phyloP scores from a whole-genome alignment of 805 yeast species.

The Pichia manshurica region DNA sequence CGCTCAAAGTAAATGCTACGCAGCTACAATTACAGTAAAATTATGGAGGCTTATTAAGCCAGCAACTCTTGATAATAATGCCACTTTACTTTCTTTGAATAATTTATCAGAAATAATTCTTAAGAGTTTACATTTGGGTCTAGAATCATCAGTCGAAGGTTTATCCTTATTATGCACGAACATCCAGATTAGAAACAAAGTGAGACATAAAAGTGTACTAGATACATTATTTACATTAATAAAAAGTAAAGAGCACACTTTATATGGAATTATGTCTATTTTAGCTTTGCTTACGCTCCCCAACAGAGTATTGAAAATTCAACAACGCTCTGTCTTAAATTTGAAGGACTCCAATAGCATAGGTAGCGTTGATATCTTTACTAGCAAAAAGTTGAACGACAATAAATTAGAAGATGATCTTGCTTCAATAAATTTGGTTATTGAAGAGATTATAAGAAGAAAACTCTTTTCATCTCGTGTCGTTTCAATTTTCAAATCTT shows the following conservation, averaged over 20 bases:
- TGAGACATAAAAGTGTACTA: conserved; percentile 34
- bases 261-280: conserved; percentile 38
- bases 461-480: conserved; percentile 17
- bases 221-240: conserved; percentile 18
- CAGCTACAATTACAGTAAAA: conserved; percentile 46
- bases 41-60: conserved; percentile 48
- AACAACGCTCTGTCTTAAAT: conserved; percentile 32
- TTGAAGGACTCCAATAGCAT: conserved; percentile 34
- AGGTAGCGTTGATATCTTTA: conserved; percentile 22
- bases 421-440: conserved; percentile 23
- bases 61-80: conserved; percentile 23
- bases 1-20: conserved; percentile 8
- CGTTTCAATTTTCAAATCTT: conserved; percentile 4
- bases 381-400: conserved; percentile 19
- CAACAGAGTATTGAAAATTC: conserved; percentile 27
- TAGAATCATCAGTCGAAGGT: conserved; percentile 28
- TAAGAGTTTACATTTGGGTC: conserved; percentile 25
- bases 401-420: conserved; percentile 27
- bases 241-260: conserved; percentile 8
- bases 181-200: conserved; percentile 25
- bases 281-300: conserved; percentile 36
- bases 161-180: conserved; percentile 34
- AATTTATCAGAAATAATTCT: conserved; percentile 27
- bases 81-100: conserved; percentile 30
- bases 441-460: conserved; percentile 19